phyloP scores from a whole-genome alignment of 768 basidiomycete genomes.

The Mycena belliarum region DNA sequence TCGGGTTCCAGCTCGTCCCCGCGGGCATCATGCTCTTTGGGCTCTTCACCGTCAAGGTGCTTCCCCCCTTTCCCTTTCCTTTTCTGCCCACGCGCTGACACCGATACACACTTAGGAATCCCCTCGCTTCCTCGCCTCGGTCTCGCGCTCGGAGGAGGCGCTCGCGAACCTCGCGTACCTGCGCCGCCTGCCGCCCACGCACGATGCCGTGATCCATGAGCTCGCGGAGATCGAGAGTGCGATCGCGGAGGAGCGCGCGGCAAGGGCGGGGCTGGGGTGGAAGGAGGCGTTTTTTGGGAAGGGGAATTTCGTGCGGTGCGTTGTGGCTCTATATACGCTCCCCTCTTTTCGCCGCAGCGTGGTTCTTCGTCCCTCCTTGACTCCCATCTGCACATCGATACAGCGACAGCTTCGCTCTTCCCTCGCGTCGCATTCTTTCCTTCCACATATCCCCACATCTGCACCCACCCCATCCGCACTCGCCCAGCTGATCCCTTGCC shows the following conservation, averaged over 20 bases:
- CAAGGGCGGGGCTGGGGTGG: slow-evolving; percentile 62
- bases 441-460: too few species aligned
- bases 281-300: slow-evolving; percentile 78
- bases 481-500: too few species aligned
- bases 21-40: slow-evolving; percentile 72
- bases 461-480: too few species aligned
- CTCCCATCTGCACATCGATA: too few species aligned
- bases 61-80: neutral
- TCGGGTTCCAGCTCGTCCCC: slow-evolving; percentile 75
- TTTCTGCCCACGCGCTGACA: too few species aligned
- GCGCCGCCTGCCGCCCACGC: slow-evolving; percentile 44
- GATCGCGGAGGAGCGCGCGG: slow-evolving; percentile 69
- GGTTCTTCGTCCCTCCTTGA: too few species aligned
- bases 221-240: slow-evolving; percentile 83
- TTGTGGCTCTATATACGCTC: neutral
- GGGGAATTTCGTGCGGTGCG: slow-evolving; percentile 65
- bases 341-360: too few species aligned
- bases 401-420: too few species aligned
- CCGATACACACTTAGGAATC: slow-evolving; percentile 51
- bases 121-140: slow-evolving; percentile 75
- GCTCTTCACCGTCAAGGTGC: slow-evolving; percentile 64
- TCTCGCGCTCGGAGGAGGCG: slow-evolving; percentile 54
- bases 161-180: slow-evolving; percentile 64
- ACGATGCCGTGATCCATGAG: slow-evolving; percentile 53
- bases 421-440: too few species aligned